Conservation (phyloP, 2,329 filamentous ascomycete species). For the Microdochium paspali region DNA sequence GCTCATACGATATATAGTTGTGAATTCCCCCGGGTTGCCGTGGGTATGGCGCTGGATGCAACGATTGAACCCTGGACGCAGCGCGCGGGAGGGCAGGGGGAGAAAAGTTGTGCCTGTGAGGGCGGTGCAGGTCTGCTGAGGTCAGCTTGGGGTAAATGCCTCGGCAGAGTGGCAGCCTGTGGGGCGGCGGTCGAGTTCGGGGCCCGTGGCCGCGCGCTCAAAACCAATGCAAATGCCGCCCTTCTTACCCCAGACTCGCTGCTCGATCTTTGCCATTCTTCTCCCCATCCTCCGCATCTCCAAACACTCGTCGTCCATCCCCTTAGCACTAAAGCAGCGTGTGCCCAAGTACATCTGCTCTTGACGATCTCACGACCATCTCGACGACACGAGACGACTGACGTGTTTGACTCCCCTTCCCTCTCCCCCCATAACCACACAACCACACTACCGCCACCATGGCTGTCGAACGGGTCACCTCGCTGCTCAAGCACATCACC, state of each 20-base stretch:
- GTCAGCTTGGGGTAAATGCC: slow-evolving; percentile 1
- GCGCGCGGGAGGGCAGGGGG: too few species aligned
- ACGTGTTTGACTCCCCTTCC: neutral
- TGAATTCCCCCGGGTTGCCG: too few species aligned
- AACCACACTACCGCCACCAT: slow-evolving; percentile 34
- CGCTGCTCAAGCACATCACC: slow-evolving; percentile 78
- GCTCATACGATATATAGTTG: too few species aligned
- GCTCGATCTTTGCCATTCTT: neutral
- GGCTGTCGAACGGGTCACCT: slow-evolving; percentile 78
- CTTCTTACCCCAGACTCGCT: neutral
- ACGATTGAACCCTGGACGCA: too few species aligned
- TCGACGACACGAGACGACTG: neutral
- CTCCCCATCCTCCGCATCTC: neutral
- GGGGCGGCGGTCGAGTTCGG: neutral
- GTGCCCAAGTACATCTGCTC: neutral
- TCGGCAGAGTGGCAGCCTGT: neutral
- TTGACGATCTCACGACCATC: neutral
- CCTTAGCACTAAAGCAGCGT: neutral
- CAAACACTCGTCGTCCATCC: neutral
- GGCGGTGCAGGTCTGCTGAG: neutral
- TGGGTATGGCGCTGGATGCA: neutral
- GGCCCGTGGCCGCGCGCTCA: too few species aligned
- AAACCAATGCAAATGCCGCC: too few species aligned
- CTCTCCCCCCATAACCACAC: neutral
- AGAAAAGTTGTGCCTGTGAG: neutral